Percentiles rank a stretch among this genome's conserved stretches.
Evolutionary conservation across 495 filamentous ascomycete species (phyloP).

Genomic region (Schizothecium vesticola): DNA sequence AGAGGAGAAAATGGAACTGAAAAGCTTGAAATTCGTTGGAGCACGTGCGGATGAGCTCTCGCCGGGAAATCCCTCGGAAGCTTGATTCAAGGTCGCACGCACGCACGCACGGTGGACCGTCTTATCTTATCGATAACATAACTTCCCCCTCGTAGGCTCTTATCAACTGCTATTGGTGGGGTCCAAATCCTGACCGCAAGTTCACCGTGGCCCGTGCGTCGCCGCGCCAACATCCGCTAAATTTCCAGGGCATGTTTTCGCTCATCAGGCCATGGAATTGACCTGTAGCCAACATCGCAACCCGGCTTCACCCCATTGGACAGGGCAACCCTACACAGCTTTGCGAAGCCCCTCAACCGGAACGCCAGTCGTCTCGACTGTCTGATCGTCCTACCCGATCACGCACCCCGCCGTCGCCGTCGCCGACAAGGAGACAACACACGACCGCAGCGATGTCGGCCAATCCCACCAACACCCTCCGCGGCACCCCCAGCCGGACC

Average conservation of each 20-base stretch:
- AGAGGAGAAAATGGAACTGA: background rate
- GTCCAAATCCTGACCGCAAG: background rate
- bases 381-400: background rate
- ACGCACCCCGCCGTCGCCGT: background rate
- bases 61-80: background rate
- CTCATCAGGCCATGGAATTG: slow-evolving; percentile 5
- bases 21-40: background rate
- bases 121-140: background rate
- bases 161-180: background rate
- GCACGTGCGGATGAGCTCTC: background rate
- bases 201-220: slow-evolving; percentile 20
- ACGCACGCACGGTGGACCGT: no score
- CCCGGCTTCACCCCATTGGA: slow-evolving; percentile 12
- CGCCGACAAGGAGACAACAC: background rate
- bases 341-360: slow-evolving; percentile 1
- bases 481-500: slow-evolving; percentile 57
- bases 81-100: no score
- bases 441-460: slow-evolving; percentile 26
- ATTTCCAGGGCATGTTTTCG: slow-evolving; percentile 17
- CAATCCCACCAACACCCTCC: slow-evolving; percentile 37
- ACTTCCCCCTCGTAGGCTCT: no score
- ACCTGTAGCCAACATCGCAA: background rate
- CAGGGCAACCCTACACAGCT: slow-evolving; percentile 2
- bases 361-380: background rate
- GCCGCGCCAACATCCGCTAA: slow-evolving; percentile 20